A percentile compares a stretch with the other conserved stretches of the same genome.
These are phyloP conservation scores for Ascochyta pisi DNA, from an alignment of 2,329 filamentous ascomycete species.

Conservation along the genomic window DNA sequence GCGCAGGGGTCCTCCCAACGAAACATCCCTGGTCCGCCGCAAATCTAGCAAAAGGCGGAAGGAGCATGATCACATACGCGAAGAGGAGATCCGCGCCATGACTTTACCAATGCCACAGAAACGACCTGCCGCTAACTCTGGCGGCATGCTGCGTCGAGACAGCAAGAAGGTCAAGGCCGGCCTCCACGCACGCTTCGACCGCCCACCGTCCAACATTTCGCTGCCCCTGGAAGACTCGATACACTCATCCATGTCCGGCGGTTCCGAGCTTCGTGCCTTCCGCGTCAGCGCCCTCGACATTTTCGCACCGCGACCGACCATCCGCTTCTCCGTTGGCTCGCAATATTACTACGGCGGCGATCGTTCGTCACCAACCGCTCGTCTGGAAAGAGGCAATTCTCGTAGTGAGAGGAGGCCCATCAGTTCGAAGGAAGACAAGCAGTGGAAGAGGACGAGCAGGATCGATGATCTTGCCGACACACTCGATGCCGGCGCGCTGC, in stretches of 20 bases:
- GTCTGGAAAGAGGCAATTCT: constrained; percentile 56
- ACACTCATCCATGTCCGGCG: constrained; percentile 76
- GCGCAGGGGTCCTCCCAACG: constrained; percentile 66
- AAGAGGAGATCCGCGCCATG: constrained; percentile 89
- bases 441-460: constrained; percentile 64
- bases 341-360: constrained; percentile 58
- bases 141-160: constrained; percentile 68
- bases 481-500: constrained; percentile 80
- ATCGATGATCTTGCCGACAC: constrained; percentile 79
- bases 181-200: constrained; percentile 63
- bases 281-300: constrained; percentile 80
- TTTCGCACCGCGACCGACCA: constrained; percentile 83
- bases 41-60: constrained; percentile 74
- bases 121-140: constrained; percentile 66
- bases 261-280: constrained; percentile 77
- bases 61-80: constrained; percentile 73
- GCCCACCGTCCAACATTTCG: constrained; percentile 73
- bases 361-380: constrained; percentile 47
- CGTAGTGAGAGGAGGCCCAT: constrained; percentile 61
- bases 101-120: constrained; percentile 70
- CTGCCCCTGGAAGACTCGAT: constrained; percentile 77
- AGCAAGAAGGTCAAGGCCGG: constrained; percentile 70
- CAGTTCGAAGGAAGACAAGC: constrained; percentile 56
- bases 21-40: constrained; percentile 65
- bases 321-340: constrained; percentile 74